Evolutionary conservation across 1,284 basidiomycete species (phyloP).

Genomic region (Ceraceosorus guamensis): DNA sequence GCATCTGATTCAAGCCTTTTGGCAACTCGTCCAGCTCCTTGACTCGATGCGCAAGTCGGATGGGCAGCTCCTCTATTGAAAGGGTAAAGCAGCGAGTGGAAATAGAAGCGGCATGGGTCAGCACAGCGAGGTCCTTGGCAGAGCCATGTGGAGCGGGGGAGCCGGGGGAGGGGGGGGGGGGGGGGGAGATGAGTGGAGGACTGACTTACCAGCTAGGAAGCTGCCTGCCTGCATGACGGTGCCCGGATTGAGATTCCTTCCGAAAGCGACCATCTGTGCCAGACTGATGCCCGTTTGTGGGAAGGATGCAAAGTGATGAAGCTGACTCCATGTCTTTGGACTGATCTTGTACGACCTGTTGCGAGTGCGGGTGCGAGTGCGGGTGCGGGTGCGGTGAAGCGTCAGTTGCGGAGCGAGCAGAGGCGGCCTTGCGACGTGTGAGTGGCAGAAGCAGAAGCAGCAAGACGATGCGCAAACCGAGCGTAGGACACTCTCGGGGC

Average conservation of each 20-base stretch:
- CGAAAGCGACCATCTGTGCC: slow-evolving; percentile 48
- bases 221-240: slow-evolving; percentile 44
- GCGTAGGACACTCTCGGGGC: no score
- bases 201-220: slow-evolving; percentile 24
- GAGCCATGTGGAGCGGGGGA: no score
- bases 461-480: no score
- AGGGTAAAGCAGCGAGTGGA: background rate
- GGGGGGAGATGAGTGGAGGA: no score
- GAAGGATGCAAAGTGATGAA: slow-evolving; percentile 45
- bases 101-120: background rate
- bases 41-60: slow-evolving; percentile 88
- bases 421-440: background rate
- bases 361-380: background rate
- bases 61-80: slow-evolving; percentile 75
- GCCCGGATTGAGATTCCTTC: slow-evolving; percentile 43
- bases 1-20: slow-evolving; percentile 83
- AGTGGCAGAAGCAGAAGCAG: background rate
- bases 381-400: background rate
- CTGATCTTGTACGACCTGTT: slow-evolving; percentile 40
- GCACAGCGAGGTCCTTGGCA: no score
- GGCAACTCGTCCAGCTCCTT: slow-evolving; percentile 94
- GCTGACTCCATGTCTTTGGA: slow-evolving; percentile 39
- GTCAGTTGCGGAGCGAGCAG: background rate
- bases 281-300: slow-evolving; percentile 46
- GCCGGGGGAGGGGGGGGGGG: no score